Evolutionary conservation across 2,329 filamentous ascomycete species (phyloP).

Genomic region (Mollisiaceae sp.): DNA sequence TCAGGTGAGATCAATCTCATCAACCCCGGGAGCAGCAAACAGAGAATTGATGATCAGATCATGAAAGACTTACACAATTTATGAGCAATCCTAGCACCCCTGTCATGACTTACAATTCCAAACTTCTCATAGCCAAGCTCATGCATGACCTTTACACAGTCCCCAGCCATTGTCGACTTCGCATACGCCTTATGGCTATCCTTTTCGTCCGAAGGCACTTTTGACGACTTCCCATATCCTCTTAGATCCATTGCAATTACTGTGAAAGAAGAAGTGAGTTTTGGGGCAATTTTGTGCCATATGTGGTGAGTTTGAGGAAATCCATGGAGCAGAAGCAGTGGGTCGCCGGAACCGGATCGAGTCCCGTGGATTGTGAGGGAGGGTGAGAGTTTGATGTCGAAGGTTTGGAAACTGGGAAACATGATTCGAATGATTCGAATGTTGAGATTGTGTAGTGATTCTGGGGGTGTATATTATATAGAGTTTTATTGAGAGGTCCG

Average conservation of each 20-base stretch:
- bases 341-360: conserved; percentile 45
- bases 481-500: background rate
- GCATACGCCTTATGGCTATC: conserved; percentile 45
- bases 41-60: no score
- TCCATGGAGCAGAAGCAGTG: conserved; percentile 56
- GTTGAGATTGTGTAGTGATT: background rate
- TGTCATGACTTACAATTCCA: conserved; percentile 5
- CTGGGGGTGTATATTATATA: background rate
- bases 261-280: conserved; percentile 48
- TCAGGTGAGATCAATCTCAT: background rate
- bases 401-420: conserved; percentile 48
- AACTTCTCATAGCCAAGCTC: conserved; percentile 45
- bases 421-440: conserved; percentile 34
- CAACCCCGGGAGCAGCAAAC: no score
- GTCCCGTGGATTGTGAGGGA: conserved; percentile 52
- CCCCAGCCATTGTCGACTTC: conserved; percentile 55
- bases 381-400: conserved; percentile 46
- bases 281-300: conserved; percentile 53
- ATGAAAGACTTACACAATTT: conserved; percentile 7
- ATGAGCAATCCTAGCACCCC: conserved; percentile 11
- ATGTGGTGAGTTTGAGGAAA: conserved; percentile 59
- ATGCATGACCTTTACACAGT: conserved; percentile 53
- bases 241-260: conserved; percentile 55
- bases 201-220: conserved; percentile 41
- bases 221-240: conserved; percentile 57